Base-by-base conservation (phyloP, 352 stramenopile genomes). In the Aphanomyces invadans region DNA sequence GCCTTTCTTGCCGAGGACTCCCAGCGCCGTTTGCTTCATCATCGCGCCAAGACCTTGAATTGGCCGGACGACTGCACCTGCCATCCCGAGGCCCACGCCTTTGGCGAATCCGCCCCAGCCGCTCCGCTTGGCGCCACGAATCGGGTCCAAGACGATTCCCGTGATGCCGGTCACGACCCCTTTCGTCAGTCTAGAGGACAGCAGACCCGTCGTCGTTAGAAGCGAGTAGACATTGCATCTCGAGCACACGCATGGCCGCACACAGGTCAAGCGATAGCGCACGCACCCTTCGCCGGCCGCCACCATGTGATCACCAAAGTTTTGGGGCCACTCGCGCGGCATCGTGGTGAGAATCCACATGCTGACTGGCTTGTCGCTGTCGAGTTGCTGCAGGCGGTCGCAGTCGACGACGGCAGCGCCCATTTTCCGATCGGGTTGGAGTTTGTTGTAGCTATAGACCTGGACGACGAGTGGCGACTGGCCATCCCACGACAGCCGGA, bases 281-380 rank as follows among this genome's bases (percentile, higher is more conserved):
- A 44, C 36, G 36, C 32, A 64, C 55, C 81, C 81, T 71, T 89
- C 81, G 53, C 79, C 83, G 0, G 79, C 83, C 2, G 81, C 83
- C 17, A 90, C 76, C 76, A 92, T 82, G 79, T 92, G 83, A 60
- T 90, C 83, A 33, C 83, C 80, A 70, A 89, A 90, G 71, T 89
- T 90, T 4, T 66, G 72, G 1, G 83, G 79, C 83, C 83, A 92
- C 62, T 86, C 83, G 15, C 71, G 73, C 3, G 81, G 75, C 83
- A 88, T 90, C 57, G 76, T 44, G 12, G 84, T 71, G 11, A 74
- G 72, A 51, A 83, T 82, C 78, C 83, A 81, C 11, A 73, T 74
- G 33, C 90, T 80, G n/a, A 48, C 28, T 32, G 66, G 32, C 36
- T 60, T 68, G 26, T 32, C 51, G 29, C 11, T 29, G 36, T 65